A percentile compares a stretch with the other conserved stretches of the same genome.
phyloP scores from a whole-genome alignment of 495 filamentous ascomycete genomes.

The Tuber borchii region DNA sequence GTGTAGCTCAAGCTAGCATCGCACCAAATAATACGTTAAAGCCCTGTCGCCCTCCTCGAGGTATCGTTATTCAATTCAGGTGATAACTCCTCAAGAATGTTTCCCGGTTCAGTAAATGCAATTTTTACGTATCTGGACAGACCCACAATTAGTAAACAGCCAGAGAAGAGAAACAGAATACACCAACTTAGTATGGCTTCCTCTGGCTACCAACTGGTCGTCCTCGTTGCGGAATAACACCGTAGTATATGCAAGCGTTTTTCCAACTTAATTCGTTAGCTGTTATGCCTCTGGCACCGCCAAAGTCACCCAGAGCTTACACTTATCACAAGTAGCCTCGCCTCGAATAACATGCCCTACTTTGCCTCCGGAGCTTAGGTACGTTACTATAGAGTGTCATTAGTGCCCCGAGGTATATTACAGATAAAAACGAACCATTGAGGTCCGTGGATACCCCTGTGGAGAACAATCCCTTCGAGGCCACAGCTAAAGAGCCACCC shows the following conservation, averaged over 20 bases:
- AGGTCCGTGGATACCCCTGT: slow-evolving; percentile 92
- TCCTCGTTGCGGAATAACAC: slow-evolving; percentile 72
- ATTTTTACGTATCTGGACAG: slow-evolving; percentile 26
- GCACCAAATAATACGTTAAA: not conserved
- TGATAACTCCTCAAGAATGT: slow-evolving; percentile 31
- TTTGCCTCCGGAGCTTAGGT: slow-evolving; percentile 74
- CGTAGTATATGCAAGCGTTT: slow-evolving; percentile 81
- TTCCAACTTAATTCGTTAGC: slow-evolving; percentile 61
- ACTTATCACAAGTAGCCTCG: slow-evolving; percentile 73
- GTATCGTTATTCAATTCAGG: not conserved
- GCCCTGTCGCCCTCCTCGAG: not conserved
- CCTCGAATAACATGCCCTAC: slow-evolving; percentile 70
- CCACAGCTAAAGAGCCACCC: slow-evolving; percentile 86
- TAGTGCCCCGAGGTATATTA: not conserved
- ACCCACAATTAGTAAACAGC: not conserved
- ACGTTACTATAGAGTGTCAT: slow-evolving; percentile 62
- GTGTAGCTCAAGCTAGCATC: not conserved
- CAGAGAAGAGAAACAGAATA: not conserved
- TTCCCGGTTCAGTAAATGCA: slow-evolving; percentile 32
- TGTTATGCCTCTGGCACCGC: not conserved
- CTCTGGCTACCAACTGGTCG: slow-evolving; percentile 72
- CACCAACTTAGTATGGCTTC: slow-evolving; percentile 90
- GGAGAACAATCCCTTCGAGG: slow-evolving; percentile 76
- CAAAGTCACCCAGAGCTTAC: slow-evolving; percentile 45
- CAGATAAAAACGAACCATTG: slow-evolving; percentile 55